Conservation (phyloP, 805 yeast genomes). For the Saccharomycopsis malanga region DNA sequence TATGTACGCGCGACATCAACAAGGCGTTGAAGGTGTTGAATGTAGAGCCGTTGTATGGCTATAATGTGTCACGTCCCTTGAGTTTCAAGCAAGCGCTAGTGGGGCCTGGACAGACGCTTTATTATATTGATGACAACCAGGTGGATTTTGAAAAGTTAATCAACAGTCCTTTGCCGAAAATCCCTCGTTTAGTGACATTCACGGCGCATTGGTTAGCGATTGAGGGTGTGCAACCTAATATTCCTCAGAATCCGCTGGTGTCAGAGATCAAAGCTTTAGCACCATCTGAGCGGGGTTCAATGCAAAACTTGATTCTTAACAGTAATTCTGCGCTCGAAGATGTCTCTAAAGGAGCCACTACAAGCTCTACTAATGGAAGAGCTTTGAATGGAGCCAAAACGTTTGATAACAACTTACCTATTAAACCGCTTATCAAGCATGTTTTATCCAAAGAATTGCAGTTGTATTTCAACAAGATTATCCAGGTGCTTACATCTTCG, state of each 20-base stretch:
- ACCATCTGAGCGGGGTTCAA: slow-evolving; percentile 78
- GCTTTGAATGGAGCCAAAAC: slow-evolving; percentile 21
- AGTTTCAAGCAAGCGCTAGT: slow-evolving; percentile 81
- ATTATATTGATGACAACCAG: slow-evolving; percentile 87
- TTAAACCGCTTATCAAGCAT: slow-evolving; percentile 91
- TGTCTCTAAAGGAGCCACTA: slow-evolving; percentile 23
- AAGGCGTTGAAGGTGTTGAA: slow-evolving; percentile 79
- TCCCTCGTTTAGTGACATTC: slow-evolving; percentile 85
- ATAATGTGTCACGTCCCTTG: slow-evolving; percentile 51
- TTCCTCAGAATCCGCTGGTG: slow-evolving; percentile 87
- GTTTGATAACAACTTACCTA: slow-evolving; percentile 32
- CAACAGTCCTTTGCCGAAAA: slow-evolving; percentile 90
- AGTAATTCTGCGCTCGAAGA: slow-evolving; percentile 29
- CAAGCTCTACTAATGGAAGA: slow-evolving; percentile 24
- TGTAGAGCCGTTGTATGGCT: slow-evolving; percentile 91
- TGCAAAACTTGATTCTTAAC: slow-evolving; percentile 51
- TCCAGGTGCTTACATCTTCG: slow-evolving; percentile 55
- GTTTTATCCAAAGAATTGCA: slow-evolving; percentile 91
- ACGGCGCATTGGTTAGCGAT: slow-evolving; percentile 98
- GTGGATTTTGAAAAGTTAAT: slow-evolving; percentile 90
- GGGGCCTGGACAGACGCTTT: slow-evolving; percentile 88
- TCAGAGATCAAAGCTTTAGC: slow-evolving; percentile 73
- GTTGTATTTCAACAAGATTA: slow-evolving; percentile 85
- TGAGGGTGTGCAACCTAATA: slow-evolving; percentile 97
- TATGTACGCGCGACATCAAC: slow-evolving; percentile 75